A percentile compares a stretch with the other conserved stretches of the same genome.
These are phyloP conservation scores for Thecaphora thlaspeos DNA, from an alignment of 1,284 basidiomycete species.

Conservation along the genomic window DNA sequence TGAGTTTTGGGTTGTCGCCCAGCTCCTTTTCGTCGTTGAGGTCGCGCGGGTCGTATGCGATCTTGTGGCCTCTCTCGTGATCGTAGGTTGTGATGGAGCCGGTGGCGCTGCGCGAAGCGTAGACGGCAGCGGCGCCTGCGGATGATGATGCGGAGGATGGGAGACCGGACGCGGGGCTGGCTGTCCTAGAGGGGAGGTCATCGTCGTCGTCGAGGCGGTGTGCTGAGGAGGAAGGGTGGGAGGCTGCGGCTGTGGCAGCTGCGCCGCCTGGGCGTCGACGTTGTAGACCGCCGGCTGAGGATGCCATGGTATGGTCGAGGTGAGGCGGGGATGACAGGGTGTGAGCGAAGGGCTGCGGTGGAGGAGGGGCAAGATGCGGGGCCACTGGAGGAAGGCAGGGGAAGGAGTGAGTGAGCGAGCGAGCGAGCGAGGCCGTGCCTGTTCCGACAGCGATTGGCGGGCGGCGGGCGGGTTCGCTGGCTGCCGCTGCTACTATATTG, in stretches of 20 bases:
- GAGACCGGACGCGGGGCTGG: constrained; percentile 16
- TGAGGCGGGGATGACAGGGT: not conserved
- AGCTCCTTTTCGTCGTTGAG: constrained; percentile 75
- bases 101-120: constrained; percentile 26
- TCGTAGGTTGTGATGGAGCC: constrained; percentile 39
- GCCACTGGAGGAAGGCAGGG: too few species aligned
- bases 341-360: not conserved
- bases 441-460: too few species aligned
- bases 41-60: constrained; percentile 93
- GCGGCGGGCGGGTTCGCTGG: too few species aligned
- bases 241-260: constrained; percentile 3
- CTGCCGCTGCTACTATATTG: too few species aligned
- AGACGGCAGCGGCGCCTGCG: constrained; percentile 8
- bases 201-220: constrained; percentile 17
- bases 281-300: constrained; percentile 24
- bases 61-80: constrained; percentile 55
- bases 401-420: not conserved
- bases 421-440: too few species aligned
- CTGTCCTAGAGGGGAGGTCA: constrained; percentile 20
- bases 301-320: constrained; percentile 12
- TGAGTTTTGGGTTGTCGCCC: constrained; percentile 75
- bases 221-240: constrained; percentile 20
- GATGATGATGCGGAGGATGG: constrained; percentile 13
- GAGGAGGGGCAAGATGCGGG: not conserved
- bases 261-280: constrained; percentile 24